Evolutionary conservation across 148 eudicot genomes (phyloP).

Genomic region (Pouteria glomerata): DNA sequence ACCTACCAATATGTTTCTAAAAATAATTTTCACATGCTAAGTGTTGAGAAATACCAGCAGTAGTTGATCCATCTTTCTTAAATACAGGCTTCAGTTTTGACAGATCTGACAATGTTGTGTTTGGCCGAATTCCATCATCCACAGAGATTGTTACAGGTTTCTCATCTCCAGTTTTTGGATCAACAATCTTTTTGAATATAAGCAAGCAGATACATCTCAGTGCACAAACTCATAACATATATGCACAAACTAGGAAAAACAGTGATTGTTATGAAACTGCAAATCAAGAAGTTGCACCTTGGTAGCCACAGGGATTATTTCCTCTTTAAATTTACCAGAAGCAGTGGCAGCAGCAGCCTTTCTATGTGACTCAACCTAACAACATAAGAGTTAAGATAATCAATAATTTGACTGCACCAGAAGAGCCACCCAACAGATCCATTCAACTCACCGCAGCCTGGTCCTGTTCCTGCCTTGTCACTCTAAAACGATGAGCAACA

Average conservation of each 20-base stretch:
- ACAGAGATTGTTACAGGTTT: constrained; percentile 67
- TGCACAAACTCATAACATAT: neutral
- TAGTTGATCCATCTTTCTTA: constrained; percentile 89
- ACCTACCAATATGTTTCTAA: neutral
- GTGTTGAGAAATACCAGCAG: constrained; percentile 64
- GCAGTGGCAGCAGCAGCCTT: constrained; percentile 98
- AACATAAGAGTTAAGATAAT: constrained; percentile 17
- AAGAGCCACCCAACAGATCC: neutral
- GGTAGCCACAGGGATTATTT: constrained; percentile 76
- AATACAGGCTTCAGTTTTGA: constrained; percentile 85
- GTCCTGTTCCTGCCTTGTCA: constrained; percentile 90
- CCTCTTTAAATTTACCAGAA: constrained; percentile 85
- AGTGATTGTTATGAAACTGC: neutral
- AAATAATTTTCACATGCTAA: neutral
- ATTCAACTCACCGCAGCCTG: constrained; percentile 84
- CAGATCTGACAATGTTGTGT: constrained; percentile 53
- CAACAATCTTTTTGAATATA: constrained; percentile 57
- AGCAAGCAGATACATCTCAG: neutral
- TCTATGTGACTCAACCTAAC: constrained; percentile 90
- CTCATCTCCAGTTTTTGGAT: constrained; percentile 96
- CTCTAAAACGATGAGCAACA: constrained; percentile 83
- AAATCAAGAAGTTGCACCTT: constrained; percentile 40
- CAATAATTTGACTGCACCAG: neutral
- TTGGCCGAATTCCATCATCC: constrained; percentile 93
- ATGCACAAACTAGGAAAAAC: neutral